Base-by-base conservation (phyloP, 1,284 basidiomycete species). In the Phlebopus sp. region DNA sequence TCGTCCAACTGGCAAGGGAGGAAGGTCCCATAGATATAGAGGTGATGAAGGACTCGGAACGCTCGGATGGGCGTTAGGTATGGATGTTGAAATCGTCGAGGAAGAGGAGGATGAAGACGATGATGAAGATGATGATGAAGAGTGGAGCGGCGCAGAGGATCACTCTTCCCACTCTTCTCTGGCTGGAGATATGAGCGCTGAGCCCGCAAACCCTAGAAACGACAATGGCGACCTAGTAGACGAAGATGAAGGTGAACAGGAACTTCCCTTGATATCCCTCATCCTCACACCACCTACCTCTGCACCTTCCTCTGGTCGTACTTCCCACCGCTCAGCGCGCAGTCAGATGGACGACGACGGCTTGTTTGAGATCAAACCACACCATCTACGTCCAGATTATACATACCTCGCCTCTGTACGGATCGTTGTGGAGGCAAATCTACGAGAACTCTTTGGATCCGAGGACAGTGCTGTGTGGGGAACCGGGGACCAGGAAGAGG, bases 351-450 rank as follows among this genome's bases (percentile, higher is more conserved):
- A 42, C 17, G 43, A 29, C 27, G 27, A 29, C 27, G 27, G 44
- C 17, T 49, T 57, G 1, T 25, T 37, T 32, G 37, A 51, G 29
- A 58, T 64, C 30, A 52, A 55, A 17, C 62, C 73, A 4, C 61
- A 69, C 37, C 62, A 68, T 37, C 63, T 72, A 6, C 49, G 63
- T n/a, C 73, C 72, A 0, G 71, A 73, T 42, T 75, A 74, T 45
- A 51, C 55, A 1, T 73, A 63, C 51, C 66, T 73, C 10, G 59
- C 72, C 5, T 66, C 71, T 18, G 71, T 59, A 13, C 63, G 71
- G 9, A 55, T 72, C 13, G 52, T 72, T 1, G 59, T 74, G 8
- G 72, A 75, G 47, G 59, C 60, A 25, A 74, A 74, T 43, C 37
- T 73, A 41, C 60, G 55, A 11, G 69, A 69, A 2, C 23, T 61